These are phyloP conservation scores for Allium fistulosum DNA, from an alignment of 106 monocot species.

Conservation along the genomic window DNA sequence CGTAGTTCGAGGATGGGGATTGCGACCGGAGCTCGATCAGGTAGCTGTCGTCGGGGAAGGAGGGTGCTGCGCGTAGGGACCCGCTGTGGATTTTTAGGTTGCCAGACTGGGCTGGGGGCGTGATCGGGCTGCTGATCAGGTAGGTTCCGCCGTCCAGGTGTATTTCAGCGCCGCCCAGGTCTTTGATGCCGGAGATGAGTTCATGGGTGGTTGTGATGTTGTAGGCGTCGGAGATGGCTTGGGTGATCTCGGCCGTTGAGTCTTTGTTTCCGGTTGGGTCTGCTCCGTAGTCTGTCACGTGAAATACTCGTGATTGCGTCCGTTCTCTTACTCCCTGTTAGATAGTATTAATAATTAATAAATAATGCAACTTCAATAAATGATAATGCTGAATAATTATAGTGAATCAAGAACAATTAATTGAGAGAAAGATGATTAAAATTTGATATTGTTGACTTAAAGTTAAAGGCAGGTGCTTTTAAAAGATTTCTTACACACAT, in stretches of 20 bases:
- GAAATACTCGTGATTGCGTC: conserved; percentile 8
- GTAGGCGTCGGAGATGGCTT: conserved; percentile 39
- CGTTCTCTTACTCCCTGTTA: not conserved
- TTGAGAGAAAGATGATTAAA: not conserved
- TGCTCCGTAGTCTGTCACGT: conserved; percentile 38
- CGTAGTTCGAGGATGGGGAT: conserved; percentile 1
- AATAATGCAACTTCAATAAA: not conserved
- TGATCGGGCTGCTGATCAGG: conserved; percentile 40
- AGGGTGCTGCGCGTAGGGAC: conserved; percentile 27
- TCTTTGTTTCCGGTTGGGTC: conserved; percentile 51
- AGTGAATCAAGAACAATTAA: not conserved
- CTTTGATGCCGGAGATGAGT: conserved; percentile 31
- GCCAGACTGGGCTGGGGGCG: conserved; percentile 29
- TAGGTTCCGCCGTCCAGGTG: conserved; percentile 61
- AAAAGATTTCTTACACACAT: not conserved
- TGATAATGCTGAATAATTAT: not conserved
- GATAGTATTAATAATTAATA: too few species aligned
- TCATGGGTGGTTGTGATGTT: conserved; percentile 6
- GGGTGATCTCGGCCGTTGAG: conserved; percentile 27
- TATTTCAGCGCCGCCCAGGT: conserved; percentile 58
- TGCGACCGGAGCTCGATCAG: conserved; percentile 44
- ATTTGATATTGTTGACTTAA: not conserved
- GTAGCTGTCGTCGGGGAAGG: conserved; percentile 26
- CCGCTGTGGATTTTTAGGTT: conserved; percentile 61
- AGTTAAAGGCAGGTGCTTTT: not conserved